Evolutionary conservation across 192 early-diverging fungal genomes (phyloP), one percentile per base, ranked within the genome.

Genomic region (Backusella tarrabulga): DNA sequence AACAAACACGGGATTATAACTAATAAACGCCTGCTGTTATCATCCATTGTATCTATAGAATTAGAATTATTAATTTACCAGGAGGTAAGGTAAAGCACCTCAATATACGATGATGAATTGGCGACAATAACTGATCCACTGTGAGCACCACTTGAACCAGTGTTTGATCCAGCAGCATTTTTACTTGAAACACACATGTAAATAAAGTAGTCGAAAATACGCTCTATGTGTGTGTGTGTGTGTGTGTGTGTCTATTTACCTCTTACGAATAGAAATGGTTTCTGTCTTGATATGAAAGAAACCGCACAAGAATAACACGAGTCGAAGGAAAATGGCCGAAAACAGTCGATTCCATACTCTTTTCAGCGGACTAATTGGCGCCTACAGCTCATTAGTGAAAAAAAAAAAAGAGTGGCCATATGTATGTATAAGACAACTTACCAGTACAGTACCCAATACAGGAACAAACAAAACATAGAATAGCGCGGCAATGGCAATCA

Each of bases 91-190:
- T 94, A 96, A 38, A 97, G 52, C 8, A 96, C 72, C 44, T 97
- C 95, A 26, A 96, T 82, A 76, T 97, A 97, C 11, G 95, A 96
- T 3, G 85, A 85, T 81, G 92, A 94, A 79, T 97, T 97, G 72
- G 91, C 80, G 23, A 95, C 79, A 41, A 97, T 93, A 6, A 97
- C 69, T 78, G 95, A 91, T 72, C 95, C 95, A 54, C 88, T 83
- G 21, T 76, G 67, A 6, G 89, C 74, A 34, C 26, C 26, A 70
- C 56, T 19, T 70, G 52, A 68, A 67, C 54, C 63, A 14, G 14
- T 90, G 83, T 23, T 36, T 40, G 38, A 34, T 83, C 85, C 34
- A 4, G 46, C 54, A 12, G 78, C 78, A 42, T 78, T 83, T 26
- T 21, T 40, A 40, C 38, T 69, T 44, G 6, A 38, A 15, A 9